Evolutionary conservation across 352 stramenopile genomes (phyloP).

Genomic region (Phytophthora pinifolia): DNA sequence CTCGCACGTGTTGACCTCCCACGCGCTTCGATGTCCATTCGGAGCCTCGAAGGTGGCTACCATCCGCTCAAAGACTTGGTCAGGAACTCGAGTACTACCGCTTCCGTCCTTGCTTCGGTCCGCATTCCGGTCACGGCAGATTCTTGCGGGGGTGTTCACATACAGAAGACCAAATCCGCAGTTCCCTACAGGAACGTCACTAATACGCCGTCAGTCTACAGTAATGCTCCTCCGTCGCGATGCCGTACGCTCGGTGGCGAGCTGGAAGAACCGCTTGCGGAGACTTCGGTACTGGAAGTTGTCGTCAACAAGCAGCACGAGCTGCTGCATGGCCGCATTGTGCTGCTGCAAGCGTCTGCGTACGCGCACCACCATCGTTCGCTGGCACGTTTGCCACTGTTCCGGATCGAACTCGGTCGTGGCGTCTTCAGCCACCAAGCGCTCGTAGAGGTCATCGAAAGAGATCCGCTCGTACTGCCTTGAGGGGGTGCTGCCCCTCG

Average conservation of each 20-base stretch:
- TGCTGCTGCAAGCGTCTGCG: slow-evolving; percentile 13
- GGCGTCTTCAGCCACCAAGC: slow-evolving; percentile 1
- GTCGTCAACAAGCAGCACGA: slow-evolving; percentile 68
- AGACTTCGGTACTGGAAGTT: slow-evolving; percentile 72
- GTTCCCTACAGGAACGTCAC: slow-evolving; percentile 22
- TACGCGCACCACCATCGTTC: slow-evolving; percentile 42
- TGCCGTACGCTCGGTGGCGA: slow-evolving; percentile 44
- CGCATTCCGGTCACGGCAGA: slow-evolving; percentile 49
- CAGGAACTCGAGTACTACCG: slow-evolving; percentile 33
- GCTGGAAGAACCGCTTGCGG: slow-evolving; percentile 66
- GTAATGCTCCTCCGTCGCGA: neutral
- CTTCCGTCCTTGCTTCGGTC: slow-evolving; percentile 10
- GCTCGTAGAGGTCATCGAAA: slow-evolving; percentile 65
- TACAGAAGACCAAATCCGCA: slow-evolving; percentile 54
- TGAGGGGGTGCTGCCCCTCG: neutral
- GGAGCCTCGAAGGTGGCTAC: slow-evolving; percentile 45
- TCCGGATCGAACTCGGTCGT: slow-evolving; percentile 42
- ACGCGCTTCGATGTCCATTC: slow-evolving; percentile 19
- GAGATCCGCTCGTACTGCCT: slow-evolving; percentile 40
- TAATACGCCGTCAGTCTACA: slow-evolving; percentile 22
- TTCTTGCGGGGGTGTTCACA: slow-evolving; percentile 26
- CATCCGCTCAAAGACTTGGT: slow-evolving; percentile 53
- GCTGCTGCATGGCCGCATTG: slow-evolving; percentile 3
- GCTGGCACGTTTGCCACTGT: slow-evolving; percentile 55
- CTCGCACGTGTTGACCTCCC: slow-evolving; percentile 37